Percentiles rank a stretch among this genome's conserved stretches.
phyloP scores from a whole-genome alignment of 208 protist species.

The Wallacemonas rigidus region DNA sequence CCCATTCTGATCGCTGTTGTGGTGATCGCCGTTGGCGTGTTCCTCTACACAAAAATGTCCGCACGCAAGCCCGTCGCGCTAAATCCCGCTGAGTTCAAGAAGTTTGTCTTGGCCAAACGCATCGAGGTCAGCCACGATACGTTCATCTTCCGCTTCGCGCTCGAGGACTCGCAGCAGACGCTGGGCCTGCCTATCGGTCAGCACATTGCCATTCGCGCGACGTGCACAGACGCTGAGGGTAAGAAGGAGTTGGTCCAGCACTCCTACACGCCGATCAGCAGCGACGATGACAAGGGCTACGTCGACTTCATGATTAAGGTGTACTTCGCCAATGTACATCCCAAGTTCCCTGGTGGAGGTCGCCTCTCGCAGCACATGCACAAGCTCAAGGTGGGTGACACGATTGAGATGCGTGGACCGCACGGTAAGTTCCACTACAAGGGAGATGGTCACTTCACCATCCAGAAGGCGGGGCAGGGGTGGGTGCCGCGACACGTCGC shows the following conservation, averaged over 20 bases:
- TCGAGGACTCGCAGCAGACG: constrained; percentile 38
- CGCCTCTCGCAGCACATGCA: constrained; percentile 91
- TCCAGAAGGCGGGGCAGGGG: constrained; percentile 36
- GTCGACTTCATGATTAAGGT: constrained; percentile 95
- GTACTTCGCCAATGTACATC: constrained; percentile 83
- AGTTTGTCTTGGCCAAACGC: constrained; percentile 55
- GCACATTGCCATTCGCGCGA: constrained; percentile 67
- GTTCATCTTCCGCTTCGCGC: constrained; percentile 84
- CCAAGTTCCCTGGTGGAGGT: constrained; percentile 87
- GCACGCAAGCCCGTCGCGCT: constrained; percentile 30
- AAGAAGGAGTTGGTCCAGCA: constrained; percentile 73
- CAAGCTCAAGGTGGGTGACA: constrained; percentile 74
- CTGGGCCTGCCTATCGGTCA: constrained; percentile 86
- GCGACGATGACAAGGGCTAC: constrained; percentile 86
- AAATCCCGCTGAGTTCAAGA: constrained; percentile 53
- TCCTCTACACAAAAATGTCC: constrained; percentile 27
- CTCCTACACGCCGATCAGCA: constrained; percentile 91
- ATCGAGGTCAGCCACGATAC: constrained; percentile 72
- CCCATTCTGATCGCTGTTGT: constrained; percentile 22
- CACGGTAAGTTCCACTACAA: constrained; percentile 90
- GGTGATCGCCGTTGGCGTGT: constrained; percentile 30
- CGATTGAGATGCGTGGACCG: constrained; percentile 88
- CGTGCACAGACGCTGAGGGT: constrained; percentile 28
- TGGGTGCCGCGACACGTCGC: constrained; percentile 35
- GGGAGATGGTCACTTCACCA: constrained; percentile 37